Percentiles rank a stretch among this genome's conserved stretches.
Conservation (phyloP, 306 rosid genomes). For the Acacia melanoxylon region DNA sequence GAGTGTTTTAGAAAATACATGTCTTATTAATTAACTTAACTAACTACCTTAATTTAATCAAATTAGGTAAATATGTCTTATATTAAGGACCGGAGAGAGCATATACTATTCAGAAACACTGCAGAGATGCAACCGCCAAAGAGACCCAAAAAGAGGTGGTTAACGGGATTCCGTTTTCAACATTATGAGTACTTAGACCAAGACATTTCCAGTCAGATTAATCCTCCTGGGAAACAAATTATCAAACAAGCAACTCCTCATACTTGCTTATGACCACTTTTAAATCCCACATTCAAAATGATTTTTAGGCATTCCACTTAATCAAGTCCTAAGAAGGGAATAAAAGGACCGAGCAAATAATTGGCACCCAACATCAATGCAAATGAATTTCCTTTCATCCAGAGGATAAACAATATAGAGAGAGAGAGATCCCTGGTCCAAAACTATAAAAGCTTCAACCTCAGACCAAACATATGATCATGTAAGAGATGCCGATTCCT, state of each 20-base stretch:
- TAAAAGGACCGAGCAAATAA: background rate
- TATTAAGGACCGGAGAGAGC: too few relatives aligned
- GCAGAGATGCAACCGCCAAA: background rate
- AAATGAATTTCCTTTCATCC: constrained; percentile 17
- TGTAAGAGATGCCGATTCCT: background rate
- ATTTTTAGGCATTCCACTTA: background rate
- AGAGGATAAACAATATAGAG: background rate
- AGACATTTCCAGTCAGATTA: background rate
- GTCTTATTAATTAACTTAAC: too few relatives aligned
- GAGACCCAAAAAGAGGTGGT: background rate
- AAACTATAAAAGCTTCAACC: background rate
- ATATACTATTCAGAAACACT: background rate
- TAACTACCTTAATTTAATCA: too few relatives aligned
- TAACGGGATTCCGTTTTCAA: background rate
- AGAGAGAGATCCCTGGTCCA: background rate
- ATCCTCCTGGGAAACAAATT: background rate
- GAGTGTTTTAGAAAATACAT: too few relatives aligned
- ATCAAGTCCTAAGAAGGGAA: background rate
- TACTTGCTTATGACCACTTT: background rate
- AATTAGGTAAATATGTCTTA: too few relatives aligned
- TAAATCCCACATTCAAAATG: background rate
- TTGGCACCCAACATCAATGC: constrained; percentile 15
- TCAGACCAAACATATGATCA: constrained; percentile 10
- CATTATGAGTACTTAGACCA: background rate
- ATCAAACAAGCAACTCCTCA: background rate